Base-by-base conservation (phyloP, 2,329 filamentous ascomycete species). In the Neonectria punicea region DNA sequence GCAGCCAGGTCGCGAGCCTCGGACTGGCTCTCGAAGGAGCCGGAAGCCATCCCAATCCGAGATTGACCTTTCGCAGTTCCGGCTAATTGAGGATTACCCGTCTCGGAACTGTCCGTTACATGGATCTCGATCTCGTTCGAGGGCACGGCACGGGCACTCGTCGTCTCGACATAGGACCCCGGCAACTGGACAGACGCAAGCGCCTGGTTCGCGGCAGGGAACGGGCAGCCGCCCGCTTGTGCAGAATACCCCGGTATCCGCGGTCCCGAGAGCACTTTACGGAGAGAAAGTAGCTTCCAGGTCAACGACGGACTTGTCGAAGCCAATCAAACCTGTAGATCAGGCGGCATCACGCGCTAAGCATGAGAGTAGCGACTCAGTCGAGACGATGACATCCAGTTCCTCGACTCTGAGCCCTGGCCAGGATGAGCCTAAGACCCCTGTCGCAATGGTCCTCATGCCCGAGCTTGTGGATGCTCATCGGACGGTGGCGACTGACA, bases 1-100 rank as follows among this genome's bases (percentile, higher is more conserved):
- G 11, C 22, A 34, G 32, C 57, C 41, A 34, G 20, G 34, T 25
- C 53, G 20, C 25, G 51, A 58, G 34, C 62, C 56, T 13, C 59
- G 59, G 28, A 57, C 53, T 8, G 54, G 51, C 34, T 53, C 61
- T 25, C 64, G 60, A 28, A 60, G 60, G 5, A 59, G 50, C 50
- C 39, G 62, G 13, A 46, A 50, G 20, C 55, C 63, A 16, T 60
- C 60, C 2, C 53, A 47, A 13, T 63, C 67, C 18, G 47, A 59
- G 10, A 46, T 73, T n/a, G 69, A 73, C 51, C 65, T 73, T n/a
- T 72, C 70, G 4, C 70, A 70, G 32, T 73, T 70, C 28, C 36
- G 49, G 2, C 54, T 73, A 36, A 73, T 73, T 41, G 70, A 73
- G 50, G 70, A 73, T 18, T 70, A 69, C 34, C 66, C 66, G 20